Evolutionary conservation across 2,329 filamentous ascomycete species (phyloP).

Genomic region (Coniella lustricola): DNA sequence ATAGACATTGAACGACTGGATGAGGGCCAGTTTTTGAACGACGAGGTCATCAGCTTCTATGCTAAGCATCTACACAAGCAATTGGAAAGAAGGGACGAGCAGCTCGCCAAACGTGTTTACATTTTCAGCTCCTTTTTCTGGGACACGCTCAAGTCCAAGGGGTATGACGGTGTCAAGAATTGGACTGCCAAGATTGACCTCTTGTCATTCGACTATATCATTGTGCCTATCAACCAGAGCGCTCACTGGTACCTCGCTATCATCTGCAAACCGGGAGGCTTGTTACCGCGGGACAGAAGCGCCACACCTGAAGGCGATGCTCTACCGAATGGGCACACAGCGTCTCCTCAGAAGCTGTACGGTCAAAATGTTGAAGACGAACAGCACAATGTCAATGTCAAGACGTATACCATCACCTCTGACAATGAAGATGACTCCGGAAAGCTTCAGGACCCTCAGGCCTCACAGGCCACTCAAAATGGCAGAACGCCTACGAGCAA

Average conservation of each 20-base stretch:
- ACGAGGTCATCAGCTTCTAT: constrained; percentile 87
- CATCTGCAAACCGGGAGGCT: constrained; percentile 75
- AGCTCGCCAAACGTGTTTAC: constrained; percentile 60
- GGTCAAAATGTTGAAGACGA: constrained; percentile 1
- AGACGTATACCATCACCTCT: constrained; percentile 10
- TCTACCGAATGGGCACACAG: not conserved
- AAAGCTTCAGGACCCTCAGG: not conserved
- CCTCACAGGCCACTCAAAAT: not conserved
- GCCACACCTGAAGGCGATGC: not conserved
- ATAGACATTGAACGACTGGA: constrained; percentile 72
- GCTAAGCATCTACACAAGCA: constrained; percentile 63
- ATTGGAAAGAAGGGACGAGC: constrained; percentile 46
- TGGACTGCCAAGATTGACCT: constrained; percentile 87
- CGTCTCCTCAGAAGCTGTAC: not conserved
- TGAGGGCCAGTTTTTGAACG: constrained; percentile 82
- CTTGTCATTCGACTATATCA: constrained; percentile 78
- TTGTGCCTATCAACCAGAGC: constrained; percentile 85
- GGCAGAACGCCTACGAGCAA: constrained; percentile 3
- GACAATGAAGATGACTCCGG: constrained; percentile 5
- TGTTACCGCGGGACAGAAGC: constrained; percentile 32
- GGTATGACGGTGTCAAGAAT: constrained; percentile 75
- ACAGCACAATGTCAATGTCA: not conserved
- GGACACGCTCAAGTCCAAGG: constrained; percentile 69
- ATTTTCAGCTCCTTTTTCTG: constrained; percentile 95
- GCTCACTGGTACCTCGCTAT: constrained; percentile 93